Evolutionary conservation across 1,284 basidiomycete genomes (phyloP), one percentile per base, ranked within the genome.

Genomic region (Golubevia sp.): DNA sequence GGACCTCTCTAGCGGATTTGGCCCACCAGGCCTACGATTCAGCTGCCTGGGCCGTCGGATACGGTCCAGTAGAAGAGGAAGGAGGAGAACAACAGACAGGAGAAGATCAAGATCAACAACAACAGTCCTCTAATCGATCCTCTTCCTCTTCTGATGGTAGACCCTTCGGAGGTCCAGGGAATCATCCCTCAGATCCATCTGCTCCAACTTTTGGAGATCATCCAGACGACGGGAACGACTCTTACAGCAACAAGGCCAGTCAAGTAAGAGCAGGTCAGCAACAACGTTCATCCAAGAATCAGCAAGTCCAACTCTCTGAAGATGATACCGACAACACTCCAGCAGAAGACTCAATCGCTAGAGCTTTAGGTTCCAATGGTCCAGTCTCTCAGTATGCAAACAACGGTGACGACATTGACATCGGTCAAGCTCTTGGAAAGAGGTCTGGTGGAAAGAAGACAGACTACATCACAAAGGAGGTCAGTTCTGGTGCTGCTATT

Each of bases 1-100:
- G 71, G n/a, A 73, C 71, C 6, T 73, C 68, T 1, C 66, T 70
- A 6, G 71, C 71, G 11, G 71, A 73, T 48, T 60, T 73, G 38
- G 59, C 61, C 44, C 71, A 73, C 18, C 71, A 73, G 61, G 71
- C 66, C n/a, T 61, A 57, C 59, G 71, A 73, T n/a, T 49, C 62
- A 1, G 66, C 64, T 2, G 63, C 64, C 2, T 56, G 63, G 21
- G 63, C 57, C 23, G 59, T 65, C 3, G 71, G 71, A 49, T 20
- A 24, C 30, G 18, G 23, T 58, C 21, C 25, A 51, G n/a, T 15
- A 56, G 1, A 21, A 30, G 7, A n/a, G 38, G 49, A 51, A 1
- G 59, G 56, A 23, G 49, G 59, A 49, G 58, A 59, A 30, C 51
- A 59, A 20, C 38, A 23, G 18, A 30, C 5, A 20, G 23, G 38